Evolutionary conservation across 441 rosid species (phyloP), one percentile per base, ranked within the genome.

Genomic region (Hura crepitans): DNA sequence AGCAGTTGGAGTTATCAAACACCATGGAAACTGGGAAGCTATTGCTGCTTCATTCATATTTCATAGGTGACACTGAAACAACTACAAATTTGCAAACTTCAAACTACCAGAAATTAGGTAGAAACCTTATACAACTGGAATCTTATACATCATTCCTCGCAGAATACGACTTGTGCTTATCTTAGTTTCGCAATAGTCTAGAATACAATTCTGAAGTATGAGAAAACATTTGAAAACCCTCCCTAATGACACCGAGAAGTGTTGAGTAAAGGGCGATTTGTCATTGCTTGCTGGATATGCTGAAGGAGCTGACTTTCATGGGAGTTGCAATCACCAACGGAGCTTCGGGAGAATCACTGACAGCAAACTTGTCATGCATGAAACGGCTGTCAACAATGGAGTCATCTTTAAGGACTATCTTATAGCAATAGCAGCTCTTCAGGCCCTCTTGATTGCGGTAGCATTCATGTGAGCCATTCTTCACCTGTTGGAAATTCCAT

Each of bases 371-470:
- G 76, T 95, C 99, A 22, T 95, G 90, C 99, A 94, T 92, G 93
- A 95, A 95, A 64, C 99, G 89, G 75, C 99, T 92, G 66, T 90
- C 99, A 12, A 92, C 94, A 20, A 95, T 92, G 54, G 99, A 95
- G 74, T 90, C 99, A 63, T 92, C 94, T 61, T 88, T 87, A 5
- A 80, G 93, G 69, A 95, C 99, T 66, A 89, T 84, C 83, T 88
- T 90, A 82, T 92, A 95, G 83, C 97, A 95, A 78, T 95, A 95
- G 82, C 99, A 92, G 86, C 96, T 95, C 85, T 92, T 95, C 71
- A 95, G 81, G 67, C 99, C 97, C 78, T 85, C 96, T 73, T 92
- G 97, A 15, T 94, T 85, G 25, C 70, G 81, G 82, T 94, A 94
- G 81, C 99, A 94, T 78, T 90, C 97, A 54, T 94, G 97, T 45